Evolutionary conservation across 345 rosid species (phyloP).

Genomic region (Brassica carinata): DNA sequence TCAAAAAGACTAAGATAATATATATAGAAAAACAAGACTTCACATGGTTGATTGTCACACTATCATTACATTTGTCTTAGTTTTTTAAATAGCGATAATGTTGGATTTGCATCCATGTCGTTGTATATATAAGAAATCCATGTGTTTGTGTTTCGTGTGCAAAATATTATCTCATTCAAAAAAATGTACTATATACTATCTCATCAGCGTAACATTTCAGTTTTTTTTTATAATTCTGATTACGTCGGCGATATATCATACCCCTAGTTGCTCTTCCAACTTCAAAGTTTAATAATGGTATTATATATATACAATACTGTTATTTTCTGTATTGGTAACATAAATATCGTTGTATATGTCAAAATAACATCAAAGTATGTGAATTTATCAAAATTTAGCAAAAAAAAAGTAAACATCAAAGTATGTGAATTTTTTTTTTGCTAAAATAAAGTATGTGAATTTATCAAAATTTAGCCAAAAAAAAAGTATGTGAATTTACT

Average conservation of each 20-base stretch:
- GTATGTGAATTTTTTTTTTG: no score
- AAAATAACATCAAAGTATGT: constrained; percentile 1
- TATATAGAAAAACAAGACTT: constrained; percentile 18
- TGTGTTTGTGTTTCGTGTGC: constrained; percentile 29
- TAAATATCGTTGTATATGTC: neutral
- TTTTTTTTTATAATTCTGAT: constrained; percentile 13
- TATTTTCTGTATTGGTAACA: neutral
- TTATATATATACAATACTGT: neutral
- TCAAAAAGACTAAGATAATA: no score
- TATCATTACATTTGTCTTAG: constrained; percentile 11
- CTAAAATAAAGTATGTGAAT: no score
- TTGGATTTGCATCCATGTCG: constrained; percentile 25
- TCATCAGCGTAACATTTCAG: neutral
- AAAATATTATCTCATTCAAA: neutral
- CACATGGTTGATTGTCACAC: constrained; percentile 40
- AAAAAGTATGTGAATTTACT: neutral
- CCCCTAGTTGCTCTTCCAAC: constrained; percentile 1
- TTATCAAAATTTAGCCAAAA: no score
- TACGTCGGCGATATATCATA: constrained; percentile 6
- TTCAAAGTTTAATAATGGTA: constrained; percentile 3
- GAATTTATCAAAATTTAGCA: no score
- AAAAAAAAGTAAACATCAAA: no score
- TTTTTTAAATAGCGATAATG: constrained; percentile 21
- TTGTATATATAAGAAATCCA: constrained; percentile 25
- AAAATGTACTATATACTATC: neutral